Evolutionary conservation across 257 asterid genomes (phyloP), one percentile per base, ranked within the genome.

Genomic region (Verbena officinalis): DNA sequence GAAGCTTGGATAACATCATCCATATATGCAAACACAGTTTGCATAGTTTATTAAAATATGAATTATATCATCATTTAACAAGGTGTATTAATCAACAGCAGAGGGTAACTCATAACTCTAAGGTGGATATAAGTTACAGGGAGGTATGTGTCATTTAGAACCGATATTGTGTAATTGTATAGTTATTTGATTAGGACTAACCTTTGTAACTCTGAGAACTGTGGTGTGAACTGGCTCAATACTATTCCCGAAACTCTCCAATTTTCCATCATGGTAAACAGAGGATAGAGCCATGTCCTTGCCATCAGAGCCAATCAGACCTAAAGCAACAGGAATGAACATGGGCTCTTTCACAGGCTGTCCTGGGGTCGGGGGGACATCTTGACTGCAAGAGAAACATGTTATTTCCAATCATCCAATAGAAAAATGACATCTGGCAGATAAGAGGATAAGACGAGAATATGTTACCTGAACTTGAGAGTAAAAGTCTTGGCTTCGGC

Each of bases 281-380:
- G 95, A 81, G 31, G 88, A 76, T 14, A 90, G 72, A 78, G 92
- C 82, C 65, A 90, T 80, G 77, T 85, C 97, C 79, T 80, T 83
- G 43, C 97, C 97, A 14, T 73, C 55, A 22, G 90, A 80, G 67
- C 81, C 95, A 27, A 90, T 85, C 15, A 90, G 85, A 58, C 97
- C 97, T 63, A 87, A 58, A 44, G 87, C 84, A 9, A 87, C 90
- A 50, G 96, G 97, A 72, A 90, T 87, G 66, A 90, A 85, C 90
- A 89, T 86, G 62, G 97, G 84, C 64, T 94, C 97, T 77, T 94
- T 90, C 40, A 67, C 64, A 5, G 88, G 78, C 81, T 94, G 99
- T 15, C 97, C 97, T 0, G 97, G 95, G 15, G 96, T 88, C 8
- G 96, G 76, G 14, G 97, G 97, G 52, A 94, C 83, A 80, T 86